These are phyloP conservation scores for Carex arenaria DNA, from an alignment of 202 grass and related monocot genomes.

Conservation along the genomic window DNA sequence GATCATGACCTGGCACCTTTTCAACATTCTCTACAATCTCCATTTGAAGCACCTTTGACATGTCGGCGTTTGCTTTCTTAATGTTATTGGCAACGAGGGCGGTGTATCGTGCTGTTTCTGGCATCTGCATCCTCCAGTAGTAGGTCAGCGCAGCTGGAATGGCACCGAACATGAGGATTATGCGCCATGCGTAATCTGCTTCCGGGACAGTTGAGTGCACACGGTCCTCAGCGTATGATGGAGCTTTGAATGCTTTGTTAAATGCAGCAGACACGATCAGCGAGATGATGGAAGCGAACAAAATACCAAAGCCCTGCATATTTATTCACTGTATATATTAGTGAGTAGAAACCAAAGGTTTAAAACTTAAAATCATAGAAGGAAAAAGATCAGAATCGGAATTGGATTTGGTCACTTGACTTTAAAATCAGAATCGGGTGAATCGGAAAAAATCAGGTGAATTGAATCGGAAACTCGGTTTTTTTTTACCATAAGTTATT, in stretches of 20 bases:
- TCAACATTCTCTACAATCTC: conserved; percentile 18
- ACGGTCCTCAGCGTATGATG: conserved; percentile 2
- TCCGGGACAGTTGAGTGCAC: not conserved
- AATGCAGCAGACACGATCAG: conserved; percentile 18
- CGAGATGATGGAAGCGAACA: conserved; percentile 22
- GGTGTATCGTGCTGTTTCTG: conserved; percentile 27
- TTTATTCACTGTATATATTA: too few relatives aligned
- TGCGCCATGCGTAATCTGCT: conserved; percentile 27
- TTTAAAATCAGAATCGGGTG: too few relatives aligned
- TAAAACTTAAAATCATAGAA: too few relatives aligned
- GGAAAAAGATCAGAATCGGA: too few relatives aligned
- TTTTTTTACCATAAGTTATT: too few relatives aligned
- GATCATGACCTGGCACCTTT: not conserved
- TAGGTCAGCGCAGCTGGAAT: conserved; percentile 21
- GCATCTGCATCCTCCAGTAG: conserved; percentile 34
- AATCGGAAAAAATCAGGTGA: too few relatives aligned
- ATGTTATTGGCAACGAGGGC: conserved; percentile 20
- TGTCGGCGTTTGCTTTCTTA: conserved; percentile 21
- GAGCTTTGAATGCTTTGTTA: not conserved
- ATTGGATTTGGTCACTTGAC: too few relatives aligned
- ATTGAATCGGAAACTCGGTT: too few relatives aligned
- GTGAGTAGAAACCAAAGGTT: too few relatives aligned
- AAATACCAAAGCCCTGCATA: conserved; percentile 16
- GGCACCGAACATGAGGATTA: conserved; percentile 26
- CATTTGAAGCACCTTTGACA: conserved; percentile 21